Evolutionary conservation across 805 yeast genomes (phyloP).

Genomic region (Yamadazyma phyllophila): DNA sequence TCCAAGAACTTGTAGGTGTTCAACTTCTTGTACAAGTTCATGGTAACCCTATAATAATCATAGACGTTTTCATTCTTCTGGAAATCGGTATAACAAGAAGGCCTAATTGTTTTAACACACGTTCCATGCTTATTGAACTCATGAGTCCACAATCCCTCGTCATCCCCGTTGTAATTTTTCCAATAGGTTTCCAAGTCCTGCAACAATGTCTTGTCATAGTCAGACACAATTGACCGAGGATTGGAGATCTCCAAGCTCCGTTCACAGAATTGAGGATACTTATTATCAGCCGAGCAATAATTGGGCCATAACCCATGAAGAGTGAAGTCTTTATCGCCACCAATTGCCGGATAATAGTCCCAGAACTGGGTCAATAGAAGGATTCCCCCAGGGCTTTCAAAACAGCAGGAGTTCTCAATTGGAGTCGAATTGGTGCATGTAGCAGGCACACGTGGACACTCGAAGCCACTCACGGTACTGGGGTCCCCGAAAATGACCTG

Average conservation of each 20-base stretch:
- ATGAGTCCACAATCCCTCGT: conserved; percentile 49
- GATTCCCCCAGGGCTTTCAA: conserved; percentile 40
- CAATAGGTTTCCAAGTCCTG: conserved; percentile 29
- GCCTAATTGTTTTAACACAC: conserved; percentile 37
- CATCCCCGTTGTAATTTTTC: conserved; percentile 48
- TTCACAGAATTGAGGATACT: conserved; percentile 37
- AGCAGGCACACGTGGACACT: conserved; percentile 39
- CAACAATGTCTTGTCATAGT: conserved; percentile 21
- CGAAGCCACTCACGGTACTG: background rate
- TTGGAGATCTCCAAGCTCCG: conserved; percentile 27
- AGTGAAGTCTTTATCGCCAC: conserved; percentile 37
- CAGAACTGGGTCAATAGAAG: conserved; percentile 44
- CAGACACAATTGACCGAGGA: conserved; percentile 15
- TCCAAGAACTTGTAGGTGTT: conserved; percentile 37
- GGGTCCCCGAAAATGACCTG: conserved; percentile 3
- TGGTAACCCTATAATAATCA: conserved; percentile 30
- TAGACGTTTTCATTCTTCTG: conserved; percentile 23
- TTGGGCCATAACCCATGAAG: conserved; percentile 47
- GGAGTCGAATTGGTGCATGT: conserved; percentile 49
- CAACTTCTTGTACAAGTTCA: conserved; percentile 29
- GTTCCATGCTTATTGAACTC: conserved; percentile 46
- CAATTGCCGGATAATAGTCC: conserved; percentile 26
- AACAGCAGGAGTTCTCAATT: conserved; percentile 48
- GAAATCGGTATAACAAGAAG: conserved; percentile 29
- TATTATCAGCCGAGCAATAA: conserved; percentile 33